Evolutionary conservation across 2,329 filamentous ascomycete species (phyloP), one percentile per base, ranked within the genome.

Genomic region (Lasiodiplodia sp.): DNA sequence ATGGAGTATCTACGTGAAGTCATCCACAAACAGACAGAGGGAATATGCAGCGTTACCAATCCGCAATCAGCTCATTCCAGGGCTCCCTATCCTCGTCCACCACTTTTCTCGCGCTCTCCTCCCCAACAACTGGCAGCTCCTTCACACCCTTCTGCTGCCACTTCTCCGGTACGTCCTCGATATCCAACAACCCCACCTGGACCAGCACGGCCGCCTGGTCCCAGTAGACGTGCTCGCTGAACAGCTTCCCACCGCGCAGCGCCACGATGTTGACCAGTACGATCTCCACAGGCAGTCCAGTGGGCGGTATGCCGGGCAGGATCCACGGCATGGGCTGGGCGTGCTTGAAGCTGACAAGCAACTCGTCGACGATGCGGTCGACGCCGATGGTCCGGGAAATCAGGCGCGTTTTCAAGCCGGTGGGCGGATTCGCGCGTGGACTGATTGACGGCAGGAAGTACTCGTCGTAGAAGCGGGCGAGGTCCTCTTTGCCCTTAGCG

Each of bases 121-220:
- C 80, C 16, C 83, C 83, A 38, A 80, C 78, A 6, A 85, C 78
- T 0, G 83, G 83, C 73, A 85, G 71, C 75, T 80, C 78, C 72
- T 84, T 80, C 7, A 85, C 78, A 2, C 83, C 82, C 31, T 76
- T 75, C 69, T 80, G 79, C 77, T 79, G 82, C 47, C 82, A 79
- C 11, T 80, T 76, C 49, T 82, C 76, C 0, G 86, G 85, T 23
- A 88, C 80, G 1, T 82, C 72, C n/a, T 80, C 77, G 2, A 86
- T 83, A 77, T 88, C 86, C 62, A 89, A 69, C 69, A 89, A 72
- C 0, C 87, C 87, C 0, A 87, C 79, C 73, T 89, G 87, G 55
- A 88, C 84, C 16, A 89, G 75, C 8, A 89, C 87, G 58, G 82
- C 85, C 11, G 87, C 87, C 72, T 89, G 87, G 71, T 89, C 87